phyloP scores from a whole-genome alignment of 1,284 basidiomycete genomes.

The Rhizopogon parksii region DNA sequence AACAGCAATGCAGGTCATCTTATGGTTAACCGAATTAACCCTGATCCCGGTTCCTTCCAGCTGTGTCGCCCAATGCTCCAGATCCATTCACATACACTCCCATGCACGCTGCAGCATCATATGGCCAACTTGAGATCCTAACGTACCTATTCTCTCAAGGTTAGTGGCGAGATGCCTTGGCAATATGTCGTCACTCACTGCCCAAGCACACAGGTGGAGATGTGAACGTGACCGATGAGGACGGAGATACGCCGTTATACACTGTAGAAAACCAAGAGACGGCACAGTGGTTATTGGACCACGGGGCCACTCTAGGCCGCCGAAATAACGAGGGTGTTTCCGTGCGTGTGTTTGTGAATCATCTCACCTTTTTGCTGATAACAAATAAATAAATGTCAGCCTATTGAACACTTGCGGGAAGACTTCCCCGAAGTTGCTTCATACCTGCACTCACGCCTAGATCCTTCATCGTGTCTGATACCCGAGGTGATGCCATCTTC shows the following conservation, averaged over 20 bases:
- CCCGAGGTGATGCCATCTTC: conserved; percentile 12
- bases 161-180: conserved; percentile 20
- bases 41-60: conserved; percentile 36
- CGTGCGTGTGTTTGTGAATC: conserved; percentile 40
- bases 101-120: conserved; percentile 95
- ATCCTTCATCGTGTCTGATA: conserved; percentile 23
- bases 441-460: conserved; percentile 51
- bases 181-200: conserved; percentile 9
- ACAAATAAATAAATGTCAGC: conserved; percentile 35
- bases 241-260: conserved; percentile 88
- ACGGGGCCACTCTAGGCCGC: conserved; percentile 65
- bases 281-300: conserved; percentile 71
- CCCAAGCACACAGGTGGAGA: conserved; percentile 58
- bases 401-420: conserved; percentile 67
- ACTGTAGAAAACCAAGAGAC: conserved; percentile 81
- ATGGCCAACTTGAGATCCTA: conserved; percentile 72
- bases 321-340: conserved; percentile 69
- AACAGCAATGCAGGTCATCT: conserved; percentile 38
- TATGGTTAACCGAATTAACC: conserved; percentile 4
- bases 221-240: conserved; percentile 79
- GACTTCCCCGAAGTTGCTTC: conserved; percentile 75
- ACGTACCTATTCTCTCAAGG: conserved; percentile 73
- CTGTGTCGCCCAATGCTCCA: conserved; percentile 66
- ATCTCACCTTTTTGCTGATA: conserved; percentile 4
- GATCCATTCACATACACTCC: conserved; percentile 84